These are phyloP conservation scores for Fusarium nanum DNA, from an alignment of 2,329 filamentous ascomycete species.

Conservation along the genomic window DNA sequence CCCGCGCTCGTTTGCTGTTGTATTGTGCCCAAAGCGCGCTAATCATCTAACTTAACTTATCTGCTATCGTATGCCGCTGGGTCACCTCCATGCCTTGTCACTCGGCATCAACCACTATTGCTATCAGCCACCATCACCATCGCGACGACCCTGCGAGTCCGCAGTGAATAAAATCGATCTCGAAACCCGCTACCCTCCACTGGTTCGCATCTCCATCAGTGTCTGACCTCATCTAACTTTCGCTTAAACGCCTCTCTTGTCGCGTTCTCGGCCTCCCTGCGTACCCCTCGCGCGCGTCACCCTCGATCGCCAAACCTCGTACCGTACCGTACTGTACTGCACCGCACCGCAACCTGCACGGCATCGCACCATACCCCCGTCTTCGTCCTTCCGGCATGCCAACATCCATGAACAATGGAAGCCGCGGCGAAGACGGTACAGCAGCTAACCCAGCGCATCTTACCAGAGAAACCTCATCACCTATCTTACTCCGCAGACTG, in stretches of 20 bases:
- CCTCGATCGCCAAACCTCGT: slow-evolving; percentile 38
- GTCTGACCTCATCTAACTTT: slow-evolving; percentile 4
- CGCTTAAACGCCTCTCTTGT: slow-evolving; percentile 19
- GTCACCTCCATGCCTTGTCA: slow-evolving; percentile 33
- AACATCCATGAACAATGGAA: slow-evolving; percentile 64
- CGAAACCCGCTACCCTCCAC: not conserved
- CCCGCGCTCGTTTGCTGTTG: slow-evolving; percentile 24
- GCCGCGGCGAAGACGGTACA: slow-evolving; percentile 68
- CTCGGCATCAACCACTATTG: slow-evolving; percentile 30
- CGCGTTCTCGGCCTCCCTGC: slow-evolving; percentile 39
- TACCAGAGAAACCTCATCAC: slow-evolving; percentile 65
- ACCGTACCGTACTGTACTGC: slow-evolving; percentile 16
- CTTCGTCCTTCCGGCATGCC: slow-evolving; percentile 52
- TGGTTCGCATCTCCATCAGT: slow-evolving; percentile 7
- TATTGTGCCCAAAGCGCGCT: slow-evolving; percentile 26
- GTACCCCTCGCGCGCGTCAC: slow-evolving; percentile 39
- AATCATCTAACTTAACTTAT: slow-evolving; percentile 24
- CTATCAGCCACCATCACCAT: slow-evolving; percentile 30
- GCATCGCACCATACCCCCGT: slow-evolving; percentile 40
- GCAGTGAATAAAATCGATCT: slow-evolving; percentile 11
- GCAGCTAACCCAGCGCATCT: slow-evolving; percentile 62
- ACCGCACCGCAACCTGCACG: slow-evolving; percentile 8
- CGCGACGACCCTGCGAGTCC: slow-evolving; percentile 32
- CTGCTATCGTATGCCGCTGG: slow-evolving; percentile 30
- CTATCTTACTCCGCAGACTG: slow-evolving; percentile 62